Evolutionary conservation across 345 rosid species (phyloP).

Genomic region (Psidium friedrichsthalianum): DNA sequence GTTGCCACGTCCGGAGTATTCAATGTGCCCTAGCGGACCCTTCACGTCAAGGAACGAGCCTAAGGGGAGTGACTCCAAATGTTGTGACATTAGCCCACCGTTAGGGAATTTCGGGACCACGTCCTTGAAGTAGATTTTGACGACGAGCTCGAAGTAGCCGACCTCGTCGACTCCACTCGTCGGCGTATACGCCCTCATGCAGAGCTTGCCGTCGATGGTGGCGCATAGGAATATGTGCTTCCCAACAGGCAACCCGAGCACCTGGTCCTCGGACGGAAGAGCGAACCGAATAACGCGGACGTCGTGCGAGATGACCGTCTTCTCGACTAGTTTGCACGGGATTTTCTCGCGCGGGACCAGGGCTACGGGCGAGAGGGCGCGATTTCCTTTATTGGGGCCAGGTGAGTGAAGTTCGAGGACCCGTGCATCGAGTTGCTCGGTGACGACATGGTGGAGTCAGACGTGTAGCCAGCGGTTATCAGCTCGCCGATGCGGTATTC

Average conservation of each 20-base stretch:
- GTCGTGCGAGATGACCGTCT: conserved; percentile 65
- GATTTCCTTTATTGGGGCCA: conserved; percentile 60
- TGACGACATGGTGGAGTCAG: conserved; percentile 49
- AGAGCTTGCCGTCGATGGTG: conserved; percentile 45
- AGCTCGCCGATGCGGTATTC: conserved; percentile 73
- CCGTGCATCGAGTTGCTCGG: conserved; percentile 70
- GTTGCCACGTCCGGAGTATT: conserved; percentile 62
- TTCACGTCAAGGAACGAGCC: conserved; percentile 61
- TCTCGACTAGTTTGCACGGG: conserved; percentile 61
- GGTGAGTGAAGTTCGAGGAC: conserved; percentile 16
- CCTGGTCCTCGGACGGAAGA: conserved; percentile 56
- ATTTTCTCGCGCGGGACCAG: conserved; percentile 75
- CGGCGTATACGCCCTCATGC: conserved; percentile 89
- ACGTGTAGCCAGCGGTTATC: conserved; percentile 38
- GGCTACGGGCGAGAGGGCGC: conserved; percentile 31
- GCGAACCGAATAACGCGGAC: conserved; percentile 60
- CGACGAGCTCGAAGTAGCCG: conserved; percentile 73
- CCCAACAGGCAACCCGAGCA: conserved; percentile 70
- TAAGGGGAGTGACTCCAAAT: conserved; percentile 53
- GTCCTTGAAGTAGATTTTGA: conserved; percentile 70
- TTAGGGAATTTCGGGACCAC: conserved; percentile 70
- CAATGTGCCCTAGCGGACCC: conserved; percentile 87
- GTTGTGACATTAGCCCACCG: conserved; percentile 84
- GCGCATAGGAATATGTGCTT: conserved; percentile 83
- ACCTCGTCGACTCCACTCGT: conserved; percentile 47